Evolutionary conservation across 2,329 filamentous ascomycete species (phyloP).

Genomic region (Ophiostoma sp.): DNA sequence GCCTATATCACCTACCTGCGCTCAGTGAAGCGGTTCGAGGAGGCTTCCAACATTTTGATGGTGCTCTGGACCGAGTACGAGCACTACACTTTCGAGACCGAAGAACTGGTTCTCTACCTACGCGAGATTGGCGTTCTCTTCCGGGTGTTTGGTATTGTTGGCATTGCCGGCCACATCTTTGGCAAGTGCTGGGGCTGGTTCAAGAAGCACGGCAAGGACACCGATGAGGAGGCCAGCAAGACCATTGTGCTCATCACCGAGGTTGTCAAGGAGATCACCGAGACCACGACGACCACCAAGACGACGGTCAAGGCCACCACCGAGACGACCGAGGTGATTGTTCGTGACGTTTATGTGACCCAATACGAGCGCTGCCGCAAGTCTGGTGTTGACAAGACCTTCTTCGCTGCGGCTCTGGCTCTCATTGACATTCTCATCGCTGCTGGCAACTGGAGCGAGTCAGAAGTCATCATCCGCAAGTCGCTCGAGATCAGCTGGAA

Average conservation of each 20-base stretch:
- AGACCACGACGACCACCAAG: conserved; percentile 38
- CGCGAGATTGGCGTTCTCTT: conserved; percentile 40
- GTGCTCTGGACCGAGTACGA: conserved; percentile 46
- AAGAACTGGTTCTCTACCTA: conserved; percentile 40
- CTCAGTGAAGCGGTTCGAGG: conserved; percentile 37
- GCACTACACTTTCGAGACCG: conserved; percentile 37
- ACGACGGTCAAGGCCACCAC: conserved; percentile 40
- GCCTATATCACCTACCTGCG: conserved; percentile 42
- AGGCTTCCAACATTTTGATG: conserved; percentile 43
- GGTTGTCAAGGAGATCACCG: conserved; percentile 43
- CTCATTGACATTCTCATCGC: conserved; percentile 39
- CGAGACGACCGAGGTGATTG: conserved; percentile 37
- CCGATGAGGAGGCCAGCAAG: conserved; percentile 38
- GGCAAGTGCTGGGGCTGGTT: conserved; percentile 44
- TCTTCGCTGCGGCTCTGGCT: conserved; percentile 41
- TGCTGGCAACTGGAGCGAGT: conserved; percentile 39
- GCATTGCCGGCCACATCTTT: conserved; percentile 40
- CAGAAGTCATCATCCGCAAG: conserved; percentile 39
- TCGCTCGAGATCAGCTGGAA: conserved; percentile 45
- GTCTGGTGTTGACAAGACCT: conserved; percentile 35
- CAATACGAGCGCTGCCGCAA: conserved; percentile 41
- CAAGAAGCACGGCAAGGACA: conserved; percentile 38
- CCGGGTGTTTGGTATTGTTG: conserved; percentile 38
- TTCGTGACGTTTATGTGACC: conserved; percentile 33
- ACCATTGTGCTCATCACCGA: conserved; percentile 43